A percentile compares a stretch with the other conserved stretches of the same genome.
phyloP scores from a whole-genome alignment of 495 filamentous ascomycete genomes.

The Trichoderma gamsii region DNA sequence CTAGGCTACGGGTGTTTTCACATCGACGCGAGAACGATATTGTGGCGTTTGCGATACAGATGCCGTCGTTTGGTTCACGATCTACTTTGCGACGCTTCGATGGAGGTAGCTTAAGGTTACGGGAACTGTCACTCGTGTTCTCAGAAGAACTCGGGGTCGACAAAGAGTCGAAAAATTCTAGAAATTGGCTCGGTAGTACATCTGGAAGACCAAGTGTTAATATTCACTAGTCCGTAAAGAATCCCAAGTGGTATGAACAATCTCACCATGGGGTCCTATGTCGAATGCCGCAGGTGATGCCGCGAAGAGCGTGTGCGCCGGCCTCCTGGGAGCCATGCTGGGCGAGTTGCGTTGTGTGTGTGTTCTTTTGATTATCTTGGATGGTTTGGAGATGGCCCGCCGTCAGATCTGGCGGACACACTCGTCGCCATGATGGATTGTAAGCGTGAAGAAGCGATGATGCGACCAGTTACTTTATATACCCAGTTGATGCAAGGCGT shows the following conservation, averaged over 20 bases:
- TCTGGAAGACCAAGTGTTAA: not conserved
- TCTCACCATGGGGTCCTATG: not conserved
- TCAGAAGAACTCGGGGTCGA: not conserved
- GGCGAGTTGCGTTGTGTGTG: not conserved
- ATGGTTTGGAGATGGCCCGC: not conserved
- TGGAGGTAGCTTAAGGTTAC: not conserved
- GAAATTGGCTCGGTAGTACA: not conserved
- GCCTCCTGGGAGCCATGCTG: not conserved
- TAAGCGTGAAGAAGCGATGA: not conserved
- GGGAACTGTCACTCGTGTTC: not conserved
- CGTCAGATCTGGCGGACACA: not conserved
- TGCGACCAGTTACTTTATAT: not conserved
- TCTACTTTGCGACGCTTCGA: constrained; percentile 4
- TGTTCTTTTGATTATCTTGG: not conserved
- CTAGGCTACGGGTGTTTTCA: not conserved
- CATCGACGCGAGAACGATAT: constrained; percentile 2
- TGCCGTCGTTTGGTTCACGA: not conserved
- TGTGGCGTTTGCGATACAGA: constrained; percentile 10
- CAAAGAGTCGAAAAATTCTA: not conserved
- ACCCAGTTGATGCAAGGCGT: not conserved
- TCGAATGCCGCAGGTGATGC: not conserved
- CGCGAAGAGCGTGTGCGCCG: not conserved
- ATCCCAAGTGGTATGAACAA: not conserved
- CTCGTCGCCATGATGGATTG: not conserved
- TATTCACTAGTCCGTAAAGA: not conserved